These are phyloP conservation scores for Pythium chondricola DNA, from an alignment of 352 stramenopile genomes.

Conservation along the genomic window DNA sequence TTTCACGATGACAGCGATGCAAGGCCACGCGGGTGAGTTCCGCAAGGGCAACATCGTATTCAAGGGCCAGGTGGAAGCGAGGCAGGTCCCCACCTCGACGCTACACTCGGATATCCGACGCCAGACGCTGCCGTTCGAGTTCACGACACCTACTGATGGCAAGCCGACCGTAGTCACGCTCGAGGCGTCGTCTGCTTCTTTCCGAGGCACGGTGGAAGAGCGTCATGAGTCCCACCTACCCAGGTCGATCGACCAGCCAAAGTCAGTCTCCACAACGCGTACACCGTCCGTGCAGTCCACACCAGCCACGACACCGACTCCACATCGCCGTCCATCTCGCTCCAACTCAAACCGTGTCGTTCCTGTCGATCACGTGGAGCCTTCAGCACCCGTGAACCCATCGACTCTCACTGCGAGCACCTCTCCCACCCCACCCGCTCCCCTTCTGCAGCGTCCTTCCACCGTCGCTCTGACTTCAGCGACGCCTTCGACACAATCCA, in stretches of 20 bases:
- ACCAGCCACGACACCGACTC: too few species aligned
- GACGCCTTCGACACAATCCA: background rate
- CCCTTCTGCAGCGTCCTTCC: background rate
- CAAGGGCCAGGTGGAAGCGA: constrained; percentile 3
- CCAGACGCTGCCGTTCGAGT: constrained; percentile 5
- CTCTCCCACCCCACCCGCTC: background rate
- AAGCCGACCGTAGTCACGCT: background rate
- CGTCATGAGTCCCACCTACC: constrained; percentile 2
- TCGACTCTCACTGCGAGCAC: too few species aligned
- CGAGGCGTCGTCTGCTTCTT: constrained; percentile 18
- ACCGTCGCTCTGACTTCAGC: background rate
- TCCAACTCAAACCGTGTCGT: background rate
- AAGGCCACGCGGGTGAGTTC: constrained; percentile 14
- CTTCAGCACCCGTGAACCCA: too few species aligned
- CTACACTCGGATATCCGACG: constrained; percentile 3
- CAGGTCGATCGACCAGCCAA: background rate
- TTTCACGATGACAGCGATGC: constrained; percentile 24
- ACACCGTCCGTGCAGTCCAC: too few species aligned
- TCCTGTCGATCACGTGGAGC: background rate
- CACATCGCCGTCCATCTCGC: background rate
- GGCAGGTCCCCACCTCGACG: background rate
- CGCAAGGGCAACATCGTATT: constrained; percentile 47
- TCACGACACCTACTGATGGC: background rate
- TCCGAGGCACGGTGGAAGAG: constrained; percentile 28
- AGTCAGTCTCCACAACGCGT: background rate